phyloP scores from a whole-genome alignment of 768 basidiomycete genomes.

The Lactarius psammicola region DNA sequence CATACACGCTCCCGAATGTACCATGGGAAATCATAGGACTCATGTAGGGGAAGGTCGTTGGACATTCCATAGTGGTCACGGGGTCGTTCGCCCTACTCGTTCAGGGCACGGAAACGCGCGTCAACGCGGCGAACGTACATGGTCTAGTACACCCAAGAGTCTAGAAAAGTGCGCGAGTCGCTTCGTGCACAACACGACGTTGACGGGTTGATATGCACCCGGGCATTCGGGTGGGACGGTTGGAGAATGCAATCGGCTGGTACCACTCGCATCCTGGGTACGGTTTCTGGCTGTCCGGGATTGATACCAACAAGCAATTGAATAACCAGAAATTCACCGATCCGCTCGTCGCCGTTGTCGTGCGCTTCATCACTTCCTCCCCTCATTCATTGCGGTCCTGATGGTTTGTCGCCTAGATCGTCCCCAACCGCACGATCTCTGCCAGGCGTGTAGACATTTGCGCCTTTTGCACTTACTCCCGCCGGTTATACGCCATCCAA shows the following conservation, averaged over 20 bases:
- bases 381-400: conserved; percentile 8
- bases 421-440: conserved; percentile 97
- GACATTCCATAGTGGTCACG: too few species aligned
- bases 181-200: not conserved
- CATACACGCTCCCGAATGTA: conserved; percentile 96
- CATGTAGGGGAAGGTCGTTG: too few species aligned
- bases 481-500: conserved; percentile 87
- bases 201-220: not conserved
- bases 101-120: conserved; percentile 98
- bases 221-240: conserved; percentile 63
- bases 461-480: conserved; percentile 96
- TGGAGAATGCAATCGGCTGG: conserved; percentile 84
- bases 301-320: conserved; percentile 96
- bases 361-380: conserved; percentile 40
- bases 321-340: conserved; percentile 94
- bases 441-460: conserved; percentile 99
- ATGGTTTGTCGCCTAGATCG: conserved; percentile 56
- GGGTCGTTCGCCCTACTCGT: too few species aligned
- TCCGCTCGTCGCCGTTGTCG: conserved; percentile 96
- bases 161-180: conserved; percentile 58
- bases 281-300: conserved; percentile 98
- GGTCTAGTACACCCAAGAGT: conserved; percentile 86
- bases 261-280: conserved; percentile 99
- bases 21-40: conserved; percentile 97
- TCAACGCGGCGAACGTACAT: conserved; percentile 97